Base-by-base conservation (phyloP, 441 rosid species). In the Mallotus repandus region DNA sequence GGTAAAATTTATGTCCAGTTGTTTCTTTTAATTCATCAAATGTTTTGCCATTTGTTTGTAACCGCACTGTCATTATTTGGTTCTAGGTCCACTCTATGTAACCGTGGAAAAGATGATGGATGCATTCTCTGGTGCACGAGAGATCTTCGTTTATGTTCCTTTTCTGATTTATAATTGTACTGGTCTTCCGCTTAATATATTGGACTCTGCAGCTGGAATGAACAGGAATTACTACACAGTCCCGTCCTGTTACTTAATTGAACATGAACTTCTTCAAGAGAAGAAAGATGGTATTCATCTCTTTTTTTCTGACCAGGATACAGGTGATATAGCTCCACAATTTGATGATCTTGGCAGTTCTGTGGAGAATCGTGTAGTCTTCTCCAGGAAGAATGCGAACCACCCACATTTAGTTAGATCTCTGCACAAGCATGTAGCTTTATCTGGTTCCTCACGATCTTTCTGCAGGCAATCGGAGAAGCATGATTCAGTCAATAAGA, bases 71-170 rank as follows among this genome's bases (percentile, higher is more conserved):
- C 62, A 15, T 78, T 67, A 5, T 65, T 21, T 54, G 77, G 64
- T 84, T 79, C 57, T 74, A 95, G 99, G 98, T 79, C 82, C 93
- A 21, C 76, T 90, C 55, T 74, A 86, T 87, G 89, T 88, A 63
- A 84, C 88, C 9, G 81, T 90, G 70, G 98, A 96, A 84, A 91
- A 90, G 85, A 84, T 77, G 71, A 82, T 96, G 98, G 97, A 96
- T 77, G 91, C 86, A 38, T 85, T 89, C 70, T 93, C 98, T 81
- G 97, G 99, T 81, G 89, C 95, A 55, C 89, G 99, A 58, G 97
- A 93, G 77, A 87, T 96, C 73, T 86, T 79, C 71, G 79, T 96
- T 77, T 93, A 68, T 76, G 98, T 90, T 74, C 96, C 99, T 57
- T 91, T 84, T 83, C 79, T 93, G 59, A 80, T 96, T 69, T 93